Evolutionary conservation across 768 basidiomycete genomes (phyloP).

Genomic region (Rhodotorula paludigena): DNA sequence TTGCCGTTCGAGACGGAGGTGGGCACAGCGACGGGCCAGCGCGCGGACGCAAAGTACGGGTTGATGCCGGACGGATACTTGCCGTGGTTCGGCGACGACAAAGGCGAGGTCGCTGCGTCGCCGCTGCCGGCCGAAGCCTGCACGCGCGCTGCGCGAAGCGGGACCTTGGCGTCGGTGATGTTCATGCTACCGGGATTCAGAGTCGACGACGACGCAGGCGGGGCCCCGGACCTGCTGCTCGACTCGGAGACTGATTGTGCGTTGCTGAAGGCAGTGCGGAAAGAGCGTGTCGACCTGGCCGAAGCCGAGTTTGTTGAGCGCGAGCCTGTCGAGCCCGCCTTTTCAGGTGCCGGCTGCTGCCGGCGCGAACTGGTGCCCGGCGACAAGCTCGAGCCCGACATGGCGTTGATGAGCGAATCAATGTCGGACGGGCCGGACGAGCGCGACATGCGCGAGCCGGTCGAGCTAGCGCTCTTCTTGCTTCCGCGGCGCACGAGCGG

Average conservation of each 20-base stretch:
- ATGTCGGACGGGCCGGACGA: constrained; percentile 44
- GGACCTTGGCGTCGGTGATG: neutral
- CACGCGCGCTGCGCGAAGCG: constrained; percentile 14
- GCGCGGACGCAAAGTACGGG: neutral
- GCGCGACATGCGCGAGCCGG: constrained; percentile 16
- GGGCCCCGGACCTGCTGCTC: neutral
- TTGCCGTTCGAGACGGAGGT: neutral
- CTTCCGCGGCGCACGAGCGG: constrained; percentile 9
- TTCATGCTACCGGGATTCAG: neutral
- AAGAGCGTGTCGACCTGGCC: constrained; percentile 36
- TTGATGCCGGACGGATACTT: neutral
- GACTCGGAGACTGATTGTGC: neutral
- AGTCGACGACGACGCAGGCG: neutral
- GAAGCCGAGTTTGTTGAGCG: constrained; percentile 41
- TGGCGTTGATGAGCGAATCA: constrained; percentile 49
- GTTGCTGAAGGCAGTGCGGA: constrained; percentile 13
- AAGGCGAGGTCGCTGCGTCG: neutral
- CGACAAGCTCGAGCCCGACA: constrained; percentile 45
- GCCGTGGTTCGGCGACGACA: neutral
- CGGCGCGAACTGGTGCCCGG: too few relatives aligned
- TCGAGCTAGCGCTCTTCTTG: constrained; percentile 11
- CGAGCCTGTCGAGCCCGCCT: constrained; percentile 36
- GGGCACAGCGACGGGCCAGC: too few relatives aligned
- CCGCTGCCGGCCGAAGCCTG: neutral
- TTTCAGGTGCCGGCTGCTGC: neutral